Evolutionary conservation across 2,329 filamentous ascomycete species (phyloP).

Genomic region (Aspergillus sp.): DNA sequence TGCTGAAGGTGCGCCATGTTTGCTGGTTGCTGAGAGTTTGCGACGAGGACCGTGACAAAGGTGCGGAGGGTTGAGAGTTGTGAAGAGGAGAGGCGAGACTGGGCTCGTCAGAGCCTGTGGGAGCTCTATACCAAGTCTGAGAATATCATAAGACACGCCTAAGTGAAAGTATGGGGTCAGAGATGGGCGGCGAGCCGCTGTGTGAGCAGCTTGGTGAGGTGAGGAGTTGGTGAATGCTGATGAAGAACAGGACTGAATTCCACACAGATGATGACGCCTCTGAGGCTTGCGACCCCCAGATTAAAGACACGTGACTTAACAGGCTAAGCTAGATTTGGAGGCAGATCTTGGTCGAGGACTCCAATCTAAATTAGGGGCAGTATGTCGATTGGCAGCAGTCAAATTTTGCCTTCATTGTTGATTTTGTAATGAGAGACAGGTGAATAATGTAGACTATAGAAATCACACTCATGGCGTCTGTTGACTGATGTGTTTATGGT

Average conservation of each 20-base stretch:
- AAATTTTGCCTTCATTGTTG: background rate
- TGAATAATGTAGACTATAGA: background rate
- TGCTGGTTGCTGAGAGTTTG: constrained; percentile 12
- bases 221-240: background rate
- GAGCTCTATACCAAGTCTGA: constrained; percentile 8
- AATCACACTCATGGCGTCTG: background rate
- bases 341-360: background rate
- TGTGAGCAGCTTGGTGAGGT: background rate
- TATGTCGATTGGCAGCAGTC: background rate
- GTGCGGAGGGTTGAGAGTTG: background rate
- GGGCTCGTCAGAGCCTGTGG: constrained; percentile 14
- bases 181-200: background rate
- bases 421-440: background rate
- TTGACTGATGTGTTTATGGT: background rate
- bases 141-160: constrained; percentile 10
- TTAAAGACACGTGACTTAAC: background rate
- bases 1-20: constrained; percentile 67
- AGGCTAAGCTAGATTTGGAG: background rate
- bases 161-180: constrained; percentile 1
- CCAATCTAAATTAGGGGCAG: background rate
- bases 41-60: background rate
- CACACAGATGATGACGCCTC: background rate
- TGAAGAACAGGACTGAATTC: background rate
- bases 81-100: constrained; percentile 12
- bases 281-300: background rate